Percentiles rank a stretch among this genome's conserved stretches.
Evolutionary conservation across 805 yeast species (phyloP).

Genomic region (Ogataea allantospora): DNA sequence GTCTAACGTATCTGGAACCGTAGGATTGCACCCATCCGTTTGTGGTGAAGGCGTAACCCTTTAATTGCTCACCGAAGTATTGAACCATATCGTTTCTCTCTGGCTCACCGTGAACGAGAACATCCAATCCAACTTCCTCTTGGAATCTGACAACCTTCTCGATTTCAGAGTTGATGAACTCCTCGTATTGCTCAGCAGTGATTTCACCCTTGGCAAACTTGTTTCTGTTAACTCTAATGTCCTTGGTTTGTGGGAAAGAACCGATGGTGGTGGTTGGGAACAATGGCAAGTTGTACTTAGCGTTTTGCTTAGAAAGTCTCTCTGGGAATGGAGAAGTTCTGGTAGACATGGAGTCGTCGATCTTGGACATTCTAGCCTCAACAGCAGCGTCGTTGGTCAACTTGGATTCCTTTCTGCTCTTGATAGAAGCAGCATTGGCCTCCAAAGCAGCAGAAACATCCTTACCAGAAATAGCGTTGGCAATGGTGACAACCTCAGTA

Average conservation of each 20-base stretch:
- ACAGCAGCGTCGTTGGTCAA: slow-evolving; percentile 92
- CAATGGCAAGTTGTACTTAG: slow-evolving; percentile 86
- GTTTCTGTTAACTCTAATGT: slow-evolving; percentile 97
- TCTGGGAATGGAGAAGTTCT: slow-evolving; percentile 84
- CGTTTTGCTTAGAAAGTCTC: slow-evolving; percentile 86
- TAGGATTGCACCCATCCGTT: slow-evolving; percentile 99
- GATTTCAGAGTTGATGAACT: slow-evolving; percentile 95
- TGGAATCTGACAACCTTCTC: slow-evolving; percentile 96
- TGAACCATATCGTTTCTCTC: slow-evolving; percentile 99
- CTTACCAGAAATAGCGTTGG: slow-evolving; percentile 82
- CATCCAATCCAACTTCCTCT: slow-evolving; percentile 98
- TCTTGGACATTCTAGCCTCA: slow-evolving; percentile 77
- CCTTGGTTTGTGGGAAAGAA: slow-evolving; percentile 99
- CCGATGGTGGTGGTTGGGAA: slow-evolving; percentile 99
- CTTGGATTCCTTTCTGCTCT: slow-evolving; percentile 81
- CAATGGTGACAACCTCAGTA: slow-evolving; percentile 83
- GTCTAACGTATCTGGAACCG: slow-evolving; percentile 99
- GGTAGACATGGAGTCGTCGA: slow-evolving; percentile 72
- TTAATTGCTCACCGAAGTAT: slow-evolving; percentile 98
- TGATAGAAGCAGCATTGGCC: slow-evolving; percentile 84
- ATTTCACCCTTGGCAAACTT: slow-evolving; percentile 96
- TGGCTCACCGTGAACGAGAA: slow-evolving; percentile 99
- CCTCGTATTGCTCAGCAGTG: slow-evolving; percentile 91
- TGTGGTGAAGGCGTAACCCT: slow-evolving; percentile 97
- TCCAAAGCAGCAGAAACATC: slow-evolving; percentile 74